A percentile compares a stretch with the other conserved stretches of the same genome.
phyloP scores from a whole-genome alignment of 2,329 filamentous ascomycete genomes.

The Rhytidhysteron rufulum region DNA sequence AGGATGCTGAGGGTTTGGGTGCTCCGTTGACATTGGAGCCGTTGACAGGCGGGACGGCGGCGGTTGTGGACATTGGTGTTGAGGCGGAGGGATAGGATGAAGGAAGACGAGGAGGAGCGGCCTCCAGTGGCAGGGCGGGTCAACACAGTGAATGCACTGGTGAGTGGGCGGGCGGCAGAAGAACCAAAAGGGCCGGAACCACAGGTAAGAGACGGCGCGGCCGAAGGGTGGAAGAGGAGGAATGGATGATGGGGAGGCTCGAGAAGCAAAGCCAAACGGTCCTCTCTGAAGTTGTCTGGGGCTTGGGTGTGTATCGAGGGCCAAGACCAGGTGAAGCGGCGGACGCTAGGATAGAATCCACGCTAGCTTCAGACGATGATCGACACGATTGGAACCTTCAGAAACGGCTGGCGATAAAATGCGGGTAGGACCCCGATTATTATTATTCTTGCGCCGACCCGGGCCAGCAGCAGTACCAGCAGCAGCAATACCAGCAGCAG shows the following conservation, averaged over 20 bases:
- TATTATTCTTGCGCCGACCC: no score
- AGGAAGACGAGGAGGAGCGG: neutral
- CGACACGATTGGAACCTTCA: neutral
- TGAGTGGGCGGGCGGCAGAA: constrained; percentile 7
- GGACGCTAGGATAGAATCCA: no score
- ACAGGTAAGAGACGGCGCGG: constrained; percentile 15
- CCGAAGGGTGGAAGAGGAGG: constrained; percentile 11
- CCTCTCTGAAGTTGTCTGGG: no score
- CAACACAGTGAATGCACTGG: constrained; percentile 22
- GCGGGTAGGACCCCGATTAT: neutral
- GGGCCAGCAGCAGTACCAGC: neutral
- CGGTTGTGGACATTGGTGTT: constrained; percentile 28
- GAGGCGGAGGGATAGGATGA: constrained; percentile 9
- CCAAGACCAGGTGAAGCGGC: no score
- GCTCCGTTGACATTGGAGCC: constrained; percentile 29
- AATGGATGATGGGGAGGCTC: constrained; percentile 12
- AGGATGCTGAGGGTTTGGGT: constrained; percentile 30
- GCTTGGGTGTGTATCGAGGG: no score
- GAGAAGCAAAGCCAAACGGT: constrained; percentile 1
- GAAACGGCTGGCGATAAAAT: neutral
- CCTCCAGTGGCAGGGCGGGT: constrained; percentile 16
- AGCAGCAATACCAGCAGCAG: no score
- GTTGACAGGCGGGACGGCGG: constrained; percentile 24
- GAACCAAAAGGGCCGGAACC: constrained; percentile 13
- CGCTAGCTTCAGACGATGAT: constrained; percentile 2